Percentiles rank a stretch among this genome's conserved stretches.
Evolutionary conservation across 331 rosid genomes (phyloP).

Genomic region (Spiraea crenata): DNA sequence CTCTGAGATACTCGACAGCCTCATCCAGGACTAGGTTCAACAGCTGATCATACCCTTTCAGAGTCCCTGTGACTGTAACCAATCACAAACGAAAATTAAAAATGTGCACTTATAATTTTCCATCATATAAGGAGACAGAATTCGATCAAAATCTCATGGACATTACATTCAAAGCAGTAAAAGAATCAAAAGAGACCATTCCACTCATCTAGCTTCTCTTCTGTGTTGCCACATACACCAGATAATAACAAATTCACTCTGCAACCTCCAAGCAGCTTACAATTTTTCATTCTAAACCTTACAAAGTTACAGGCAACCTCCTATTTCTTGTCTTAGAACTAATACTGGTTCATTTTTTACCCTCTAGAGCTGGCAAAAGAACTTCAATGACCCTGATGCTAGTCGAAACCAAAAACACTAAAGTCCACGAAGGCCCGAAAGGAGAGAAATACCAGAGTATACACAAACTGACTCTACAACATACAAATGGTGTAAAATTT

Average conservation of each 20-base stretch:
- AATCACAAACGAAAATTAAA: slow-evolving; percentile 16
- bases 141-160: background rate
- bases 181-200: background rate
- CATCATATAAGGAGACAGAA: background rate
- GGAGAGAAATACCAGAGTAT: too few species aligned
- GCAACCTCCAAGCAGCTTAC: background rate
- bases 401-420: background rate
- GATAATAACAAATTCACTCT: background rate
- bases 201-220: background rate
- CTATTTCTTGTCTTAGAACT: background rate
- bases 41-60: slow-evolving; percentile 88
- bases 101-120: background rate
- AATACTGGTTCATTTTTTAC: background rate
- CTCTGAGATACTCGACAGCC: slow-evolving; percentile 77
- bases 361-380: background rate
- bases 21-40: slow-evolving; percentile 85
- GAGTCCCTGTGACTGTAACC: slow-evolving; percentile 77
- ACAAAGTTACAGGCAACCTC: too few species aligned
- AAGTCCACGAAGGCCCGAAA: too few species aligned
- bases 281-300: background rate
- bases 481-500: too few species aligned
- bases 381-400: background rate
- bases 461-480: too few species aligned
- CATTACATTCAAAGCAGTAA: background rate
- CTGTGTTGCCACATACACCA: background rate